These are phyloP conservation scores for Rhizomucor miehei DNA, from an alignment of 371 early-diverging fungal species.

Conservation along the genomic window DNA sequence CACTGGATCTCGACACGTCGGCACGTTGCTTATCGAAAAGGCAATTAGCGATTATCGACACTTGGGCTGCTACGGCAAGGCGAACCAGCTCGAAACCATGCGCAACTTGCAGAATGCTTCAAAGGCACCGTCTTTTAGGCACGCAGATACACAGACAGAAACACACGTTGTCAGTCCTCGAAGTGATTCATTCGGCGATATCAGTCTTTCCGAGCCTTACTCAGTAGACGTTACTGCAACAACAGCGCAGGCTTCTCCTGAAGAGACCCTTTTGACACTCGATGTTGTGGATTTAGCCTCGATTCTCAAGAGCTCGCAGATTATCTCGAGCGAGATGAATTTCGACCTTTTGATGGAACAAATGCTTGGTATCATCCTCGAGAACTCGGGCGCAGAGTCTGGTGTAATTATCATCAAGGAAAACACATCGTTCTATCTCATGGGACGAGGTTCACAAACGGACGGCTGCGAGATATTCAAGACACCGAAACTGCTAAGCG, in stretches of 20 bases:
- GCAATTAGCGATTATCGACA: conserved; percentile 30
- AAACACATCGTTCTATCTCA: conserved; percentile 34
- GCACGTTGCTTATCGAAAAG: conserved; percentile 28
- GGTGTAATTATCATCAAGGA: conserved; percentile 50
- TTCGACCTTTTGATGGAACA: conserved; percentile 50
- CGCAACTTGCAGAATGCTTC: conserved; percentile 7
- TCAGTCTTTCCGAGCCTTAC: conserved; percentile 21
- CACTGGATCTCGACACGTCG: conserved; percentile 25
- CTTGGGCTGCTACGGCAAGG: conserved; percentile 38
- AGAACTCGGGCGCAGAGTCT: conserved; percentile 46
- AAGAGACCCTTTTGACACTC: conserved; percentile 38
- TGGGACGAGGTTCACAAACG: conserved; percentile 39
- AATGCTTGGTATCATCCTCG: conserved; percentile 48
- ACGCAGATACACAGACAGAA: conserved; percentile 25
- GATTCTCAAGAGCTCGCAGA: conserved; percentile 48
- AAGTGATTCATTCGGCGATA: conserved; percentile 21
- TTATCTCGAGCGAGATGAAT: conserved; percentile 55
- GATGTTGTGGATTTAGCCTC: conserved; percentile 49
- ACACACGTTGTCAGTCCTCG: conserved; percentile 9
- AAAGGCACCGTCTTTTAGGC: background rate
- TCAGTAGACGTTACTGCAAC: conserved; percentile 13
- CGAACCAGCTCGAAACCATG: conserved; percentile 17
- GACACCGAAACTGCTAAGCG: conserved; percentile 30
- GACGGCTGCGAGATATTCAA: conserved; percentile 35
- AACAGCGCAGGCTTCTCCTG: conserved; percentile 18